Evolutionary conservation across 192 early-diverging fungal species (phyloP).

Genomic region (Backusella mclennaniae): DNA sequence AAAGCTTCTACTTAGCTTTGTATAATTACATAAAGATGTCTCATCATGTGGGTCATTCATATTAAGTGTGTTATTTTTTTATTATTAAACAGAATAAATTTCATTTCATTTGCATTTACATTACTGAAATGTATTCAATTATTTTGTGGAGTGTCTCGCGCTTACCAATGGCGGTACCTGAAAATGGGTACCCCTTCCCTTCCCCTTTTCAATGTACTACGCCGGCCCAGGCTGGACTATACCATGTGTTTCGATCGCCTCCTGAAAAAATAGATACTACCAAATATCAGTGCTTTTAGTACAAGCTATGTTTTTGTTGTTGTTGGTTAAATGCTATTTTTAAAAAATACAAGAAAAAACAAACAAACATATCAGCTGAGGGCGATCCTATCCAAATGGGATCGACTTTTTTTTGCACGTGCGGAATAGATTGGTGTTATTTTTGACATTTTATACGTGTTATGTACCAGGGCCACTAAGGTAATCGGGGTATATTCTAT

Average conservation of each 20-base stretch:
- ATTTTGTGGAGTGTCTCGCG: background rate
- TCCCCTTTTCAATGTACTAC: slow-evolving; percentile 1
- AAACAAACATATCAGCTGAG: background rate
- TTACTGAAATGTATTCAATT: background rate
- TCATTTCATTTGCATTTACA: background rate
- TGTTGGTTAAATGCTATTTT: background rate
- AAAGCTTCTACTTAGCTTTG: background rate
- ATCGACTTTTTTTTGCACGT: background rate
- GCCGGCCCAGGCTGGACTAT: background rate
- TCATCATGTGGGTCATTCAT: background rate
- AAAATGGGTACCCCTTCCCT: background rate
- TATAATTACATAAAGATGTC: background rate
- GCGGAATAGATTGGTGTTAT: background rate
- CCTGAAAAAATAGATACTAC: background rate
- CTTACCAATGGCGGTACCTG: slow-evolving; percentile 3
- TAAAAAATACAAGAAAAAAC: background rate
- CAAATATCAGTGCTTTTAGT: background rate
- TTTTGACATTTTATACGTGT: background rate
- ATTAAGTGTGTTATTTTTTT: background rate
- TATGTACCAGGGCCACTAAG: background rate
- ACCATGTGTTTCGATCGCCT: background rate
- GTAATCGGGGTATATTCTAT: background rate
- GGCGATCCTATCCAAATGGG: background rate
- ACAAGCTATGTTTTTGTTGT: background rate
- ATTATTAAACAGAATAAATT: background rate